These are phyloP conservation scores for Suillus hirtellus DNA, from an alignment of 768 basidiomycete genomes.

Conservation along the genomic window DNA sequence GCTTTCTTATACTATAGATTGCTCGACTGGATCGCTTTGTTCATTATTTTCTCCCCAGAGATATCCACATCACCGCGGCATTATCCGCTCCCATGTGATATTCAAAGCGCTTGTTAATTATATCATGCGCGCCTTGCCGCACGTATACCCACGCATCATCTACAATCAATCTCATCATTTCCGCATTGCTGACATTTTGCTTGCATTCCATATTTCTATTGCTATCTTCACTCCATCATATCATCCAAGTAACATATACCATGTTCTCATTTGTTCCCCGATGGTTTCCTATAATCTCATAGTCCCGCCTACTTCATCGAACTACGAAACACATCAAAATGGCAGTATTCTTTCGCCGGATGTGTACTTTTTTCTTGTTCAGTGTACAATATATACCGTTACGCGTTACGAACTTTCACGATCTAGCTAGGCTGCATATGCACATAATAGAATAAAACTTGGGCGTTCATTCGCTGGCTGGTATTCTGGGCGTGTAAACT, in stretches of 20 bases:
- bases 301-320: not conserved
- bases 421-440: not conserved
- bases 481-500: not conserved
- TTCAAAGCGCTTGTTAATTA: not conserved
- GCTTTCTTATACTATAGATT: slow-evolving; percentile 5
- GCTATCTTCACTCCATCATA: slow-evolving; percentile 6
- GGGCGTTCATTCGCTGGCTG: not conserved
- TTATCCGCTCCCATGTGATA: slow-evolving; percentile 3
- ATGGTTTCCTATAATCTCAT: not conserved
- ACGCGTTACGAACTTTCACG: not conserved
- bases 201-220: slow-evolving; percentile 1
- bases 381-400: not conserved
- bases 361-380: not conserved
- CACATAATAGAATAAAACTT: not conserved
- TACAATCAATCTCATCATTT: slow-evolving; percentile 1
- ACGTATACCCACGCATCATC: not conserved
- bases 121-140: not conserved
- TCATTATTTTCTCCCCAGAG: not conserved
- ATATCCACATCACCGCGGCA: not conserved
- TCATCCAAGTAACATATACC: slow-evolving; percentile 7
- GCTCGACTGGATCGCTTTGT: slow-evolving; percentile 10
- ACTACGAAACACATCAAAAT: not conserved
- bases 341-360: slow-evolving; percentile 1
- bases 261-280: not conserved
- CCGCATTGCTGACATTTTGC: not conserved